phyloP scores from a whole-genome alignment of 2,329 filamentous ascomycete species.

The Penicillium frequentans region DNA sequence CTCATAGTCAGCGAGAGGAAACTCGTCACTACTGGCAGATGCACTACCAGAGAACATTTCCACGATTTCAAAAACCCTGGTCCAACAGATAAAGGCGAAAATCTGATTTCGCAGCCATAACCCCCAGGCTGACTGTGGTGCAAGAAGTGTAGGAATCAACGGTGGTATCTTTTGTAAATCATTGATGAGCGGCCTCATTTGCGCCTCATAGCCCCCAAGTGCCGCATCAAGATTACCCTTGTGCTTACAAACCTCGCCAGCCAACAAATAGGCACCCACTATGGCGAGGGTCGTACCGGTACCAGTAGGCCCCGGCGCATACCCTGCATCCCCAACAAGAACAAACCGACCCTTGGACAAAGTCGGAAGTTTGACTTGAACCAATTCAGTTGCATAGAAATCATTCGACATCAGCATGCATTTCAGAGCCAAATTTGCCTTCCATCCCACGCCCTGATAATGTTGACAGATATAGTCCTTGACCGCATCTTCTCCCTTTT shows the following conservation, averaged over 20 bases:
- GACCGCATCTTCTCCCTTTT: conserved; percentile 34
- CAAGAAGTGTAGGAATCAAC: conserved; percentile 37
- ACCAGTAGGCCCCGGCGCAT: conserved; percentile 32
- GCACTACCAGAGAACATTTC: conserved; percentile 32
- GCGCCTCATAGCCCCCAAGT: conserved; percentile 37
- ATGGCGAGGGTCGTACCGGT: conserved; percentile 35
- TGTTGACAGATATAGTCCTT: conserved; percentile 32
- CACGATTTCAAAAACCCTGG: conserved; percentile 30
- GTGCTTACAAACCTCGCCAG: conserved; percentile 45
- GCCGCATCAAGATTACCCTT: conserved; percentile 32
- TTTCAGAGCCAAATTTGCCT: conserved; percentile 27
- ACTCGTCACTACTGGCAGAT: conserved; percentile 33
- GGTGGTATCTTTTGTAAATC: conserved; percentile 35
- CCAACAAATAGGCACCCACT: conserved; percentile 53
- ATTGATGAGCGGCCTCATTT: conserved; percentile 37
- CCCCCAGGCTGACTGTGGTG: conserved; percentile 49
- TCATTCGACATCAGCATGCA: conserved; percentile 32
- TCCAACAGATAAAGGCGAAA: conserved; percentile 44
- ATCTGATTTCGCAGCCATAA: conserved; percentile 47
- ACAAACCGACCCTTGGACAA: conserved; percentile 35
- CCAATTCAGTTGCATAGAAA: conserved; percentile 37
- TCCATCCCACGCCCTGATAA: conserved; percentile 34
- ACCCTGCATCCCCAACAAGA: conserved; percentile 42
- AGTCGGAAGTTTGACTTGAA: conserved; percentile 33
- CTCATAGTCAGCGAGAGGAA: conserved; percentile 42